Percentiles rank a stretch among this genome's conserved stretches.
phyloP scores from a whole-genome alignment of 2,329 filamentous ascomycete species.

The Phialophora chinensis region DNA sequence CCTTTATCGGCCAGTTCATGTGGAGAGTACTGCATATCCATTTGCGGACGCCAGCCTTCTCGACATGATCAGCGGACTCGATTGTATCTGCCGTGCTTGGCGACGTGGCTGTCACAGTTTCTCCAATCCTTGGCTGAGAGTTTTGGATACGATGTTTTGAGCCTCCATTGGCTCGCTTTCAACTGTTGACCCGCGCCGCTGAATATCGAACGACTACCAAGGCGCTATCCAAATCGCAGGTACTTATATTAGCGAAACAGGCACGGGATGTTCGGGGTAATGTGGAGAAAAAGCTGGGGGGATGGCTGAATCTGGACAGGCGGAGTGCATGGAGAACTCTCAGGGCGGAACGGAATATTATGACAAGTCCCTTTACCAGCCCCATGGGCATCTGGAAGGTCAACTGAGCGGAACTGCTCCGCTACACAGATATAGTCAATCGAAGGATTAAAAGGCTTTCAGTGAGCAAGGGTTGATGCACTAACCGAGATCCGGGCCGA shows the following conservation, averaged over 20 bases:
- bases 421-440: neutral
- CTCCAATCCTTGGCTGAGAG: neutral
- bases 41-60: slow-evolving; percentile 3
- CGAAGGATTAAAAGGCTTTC: neutral
- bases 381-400: neutral
- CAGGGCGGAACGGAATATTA: neutral
- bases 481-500: neutral
- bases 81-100: slow-evolving; percentile 5
- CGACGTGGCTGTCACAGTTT: neutral
- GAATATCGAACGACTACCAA: neutral
- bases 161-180: slow-evolving; percentile 4
- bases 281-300: slow-evolving; percentile 10
- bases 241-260: slow-evolving; percentile 1
- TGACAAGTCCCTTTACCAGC: neutral
- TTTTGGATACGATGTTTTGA: neutral
- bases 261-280: neutral
- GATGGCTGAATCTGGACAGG: neutral
- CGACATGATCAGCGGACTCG: neutral
- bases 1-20: neutral
- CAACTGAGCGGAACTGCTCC: neutral
- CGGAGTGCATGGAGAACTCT: neutral
- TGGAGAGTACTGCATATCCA: neutral
- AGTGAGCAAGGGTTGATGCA: neutral
- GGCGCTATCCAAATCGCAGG: neutral
- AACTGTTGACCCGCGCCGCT: neutral